Evolutionary conservation across 208 protist genomes (phyloP), one percentile per base, ranked within the genome.

Genomic region (Wallacemonas sp.): DNA sequence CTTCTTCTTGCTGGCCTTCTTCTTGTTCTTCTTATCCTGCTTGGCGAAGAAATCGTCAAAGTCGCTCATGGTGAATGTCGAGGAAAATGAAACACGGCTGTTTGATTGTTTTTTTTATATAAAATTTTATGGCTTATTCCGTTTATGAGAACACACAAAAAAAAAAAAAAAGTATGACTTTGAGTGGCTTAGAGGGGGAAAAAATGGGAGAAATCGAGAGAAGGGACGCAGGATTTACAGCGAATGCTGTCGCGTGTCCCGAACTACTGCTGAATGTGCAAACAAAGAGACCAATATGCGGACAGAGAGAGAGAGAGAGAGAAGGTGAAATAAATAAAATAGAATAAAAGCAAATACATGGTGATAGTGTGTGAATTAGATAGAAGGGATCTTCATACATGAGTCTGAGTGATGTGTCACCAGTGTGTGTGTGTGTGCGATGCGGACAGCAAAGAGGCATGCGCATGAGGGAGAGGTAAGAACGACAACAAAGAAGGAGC

Each of bases 11-110:
- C 66, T 59, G 22, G 66, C 60, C 55, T 84, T 84, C 70, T 80
- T 80, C 36, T 76, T 66, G 49, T 66, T 69, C 60, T 88, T 87
- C 60, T 93, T 87, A 21, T 68, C 77, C 54, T 87, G 83, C 62
- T 90, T 93, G 55, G 78, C 73, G 21, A 90, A 77, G 28, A 89
- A 90, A 11, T 77, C 39, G 70, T 85, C 76, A 27, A 90, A 72
- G 56, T 93, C 81, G 70, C 80, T 87, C 11, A 41, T 68, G 56
- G 12, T 17, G 26, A n/a, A 4, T 6, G 15, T 8, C 2, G n/a
- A 9, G 27, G 9, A 22, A 19, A 26, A 22, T 12, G 14, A 12
- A 22, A 51, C 8, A 51, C 14, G 22, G 34, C 21, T 76, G 22
- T 65, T 60, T 44, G 42, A 19, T 15, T 58, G 55, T 69, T 21